phyloP scores from a whole-genome alignment of 176 grass and related monocot species.

The Phyllostachys edulis region DNA sequence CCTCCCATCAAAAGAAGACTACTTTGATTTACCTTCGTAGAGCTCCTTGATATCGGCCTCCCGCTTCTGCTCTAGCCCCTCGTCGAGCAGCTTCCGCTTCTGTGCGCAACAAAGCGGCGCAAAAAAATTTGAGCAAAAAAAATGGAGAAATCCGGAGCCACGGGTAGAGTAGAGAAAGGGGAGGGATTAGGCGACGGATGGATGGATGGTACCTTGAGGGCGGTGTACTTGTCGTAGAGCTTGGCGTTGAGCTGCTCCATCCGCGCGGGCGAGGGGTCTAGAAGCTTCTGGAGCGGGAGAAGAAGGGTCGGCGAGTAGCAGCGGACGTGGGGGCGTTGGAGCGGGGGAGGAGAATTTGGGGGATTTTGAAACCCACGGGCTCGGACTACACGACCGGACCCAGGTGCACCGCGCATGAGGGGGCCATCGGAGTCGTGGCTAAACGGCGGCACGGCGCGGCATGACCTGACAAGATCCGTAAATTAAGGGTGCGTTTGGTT shows the following conservation, averaged over 20 bases:
- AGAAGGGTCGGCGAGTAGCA: neutral
- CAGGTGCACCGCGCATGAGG: too few relatives aligned
- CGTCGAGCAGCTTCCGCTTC: slow-evolving; percentile 54
- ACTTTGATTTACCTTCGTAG: slow-evolving; percentile 35
- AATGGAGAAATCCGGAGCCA: neutral
- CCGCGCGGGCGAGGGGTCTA: neutral
- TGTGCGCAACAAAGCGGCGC: neutral
- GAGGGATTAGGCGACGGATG: neutral
- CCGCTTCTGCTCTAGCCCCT: slow-evolving; percentile 30
- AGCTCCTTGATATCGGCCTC: slow-evolving; percentile 22
- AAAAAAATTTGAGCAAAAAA: neutral
- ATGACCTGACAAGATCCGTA: too few relatives aligned
- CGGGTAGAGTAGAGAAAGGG: neutral
- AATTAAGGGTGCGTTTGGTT: too few relatives aligned
- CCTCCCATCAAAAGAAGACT: neutral
- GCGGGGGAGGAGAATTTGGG: neutral
- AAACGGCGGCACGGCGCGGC: too few relatives aligned
- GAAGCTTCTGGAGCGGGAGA: slow-evolving; percentile 16
- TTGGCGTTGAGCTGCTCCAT: slow-evolving; percentile 49
- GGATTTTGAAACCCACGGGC: neutral
- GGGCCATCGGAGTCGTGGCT: too few relatives aligned
- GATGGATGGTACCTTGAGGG: slow-evolving; percentile 41
- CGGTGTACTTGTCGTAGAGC: slow-evolving; percentile 39
- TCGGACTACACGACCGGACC: neutral
- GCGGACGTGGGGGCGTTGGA: neutral